A percentile compares a stretch with the other conserved stretches of the same genome.
These are phyloP conservation scores for Russula abietina DNA, from an alignment of 768 basidiomycete genomes.

Conservation along the genomic window DNA sequence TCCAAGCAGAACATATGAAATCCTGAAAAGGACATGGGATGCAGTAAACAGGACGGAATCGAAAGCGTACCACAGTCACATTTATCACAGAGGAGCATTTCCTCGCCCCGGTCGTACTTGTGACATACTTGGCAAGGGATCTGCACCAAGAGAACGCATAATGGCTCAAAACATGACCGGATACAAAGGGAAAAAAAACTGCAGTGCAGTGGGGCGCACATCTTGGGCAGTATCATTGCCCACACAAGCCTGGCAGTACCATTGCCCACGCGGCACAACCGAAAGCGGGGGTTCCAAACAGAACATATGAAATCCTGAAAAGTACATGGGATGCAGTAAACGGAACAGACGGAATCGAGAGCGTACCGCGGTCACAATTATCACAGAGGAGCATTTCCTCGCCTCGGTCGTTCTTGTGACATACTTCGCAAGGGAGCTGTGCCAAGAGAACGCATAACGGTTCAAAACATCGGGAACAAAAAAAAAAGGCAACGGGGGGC, in stretches of 20 bases:
- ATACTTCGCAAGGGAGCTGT: constrained; percentile 88
- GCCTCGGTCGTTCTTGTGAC: constrained; percentile 80
- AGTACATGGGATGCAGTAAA: constrained; percentile 4
- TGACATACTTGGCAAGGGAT: constrained; percentile 92
- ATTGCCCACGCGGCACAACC: constrained; percentile 85
- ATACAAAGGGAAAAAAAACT: not conserved
- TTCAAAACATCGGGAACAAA: constrained; percentile 6
- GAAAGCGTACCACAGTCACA: constrained; percentile 63
- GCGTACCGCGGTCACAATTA: constrained; percentile 72
- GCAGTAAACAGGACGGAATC: not conserved
- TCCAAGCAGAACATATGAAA: constrained; percentile 97
- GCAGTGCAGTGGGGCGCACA: no score
- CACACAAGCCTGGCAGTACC: no score
- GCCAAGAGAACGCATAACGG: constrained; percentile 11
- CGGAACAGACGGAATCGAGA: not conserved
- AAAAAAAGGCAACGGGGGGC: not conserved
- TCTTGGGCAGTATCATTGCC: no score
- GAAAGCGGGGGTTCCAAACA: constrained; percentile 90
- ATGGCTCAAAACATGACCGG: constrained; percentile 14
- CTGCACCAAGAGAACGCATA: constrained; percentile 33
- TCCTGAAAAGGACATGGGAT: constrained; percentile 41
- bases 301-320: constrained; percentile 88
- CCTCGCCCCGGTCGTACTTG: constrained; percentile 79
- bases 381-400: constrained; percentile 91
- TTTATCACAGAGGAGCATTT: constrained; percentile 89